Base-by-base conservation (phyloP, 345 rosid genomes). In the Heritiera littoralis region DNA sequence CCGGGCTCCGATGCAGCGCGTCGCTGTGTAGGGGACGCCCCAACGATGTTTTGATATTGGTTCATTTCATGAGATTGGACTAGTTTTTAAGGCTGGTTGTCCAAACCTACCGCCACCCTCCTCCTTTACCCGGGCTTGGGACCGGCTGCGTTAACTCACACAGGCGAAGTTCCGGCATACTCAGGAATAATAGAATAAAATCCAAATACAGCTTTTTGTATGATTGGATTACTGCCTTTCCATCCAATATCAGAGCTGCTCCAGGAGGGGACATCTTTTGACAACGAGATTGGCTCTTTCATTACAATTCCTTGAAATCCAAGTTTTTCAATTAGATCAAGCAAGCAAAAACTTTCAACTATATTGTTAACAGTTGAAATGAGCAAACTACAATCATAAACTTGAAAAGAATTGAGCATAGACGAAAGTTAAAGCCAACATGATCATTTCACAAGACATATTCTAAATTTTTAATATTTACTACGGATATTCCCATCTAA, bases 201-300 rank as follows among this genome's bases (percentile, higher is more conserved):
- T 59, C 65, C 30, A 79, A 84, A 75, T 0, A 79, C 0, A 7
- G 45, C 0, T 38, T 77, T 80, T 5, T 86, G 77, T 4, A 14
- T 0, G 0, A 60, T 23, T 11, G 43, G 32, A 6, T 81, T 5
- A 59, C 38, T 6, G 51, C 59, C 52, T 20, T 76, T 81, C 87
- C 88, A 87, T 2, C 43, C 2, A 18, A 79, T 41, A 32, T 85
- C 80, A 3, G 46, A n/a, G 1, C 13, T 30, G 2, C 61, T 78
- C 83, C 84, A 81, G 9, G 82, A 13, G 18, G 81, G 81, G 40
- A 77, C 46, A 13, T 76, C 76, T 13, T 80, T 54, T 17, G 83
- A 79, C 54, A 81, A 55, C 1, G 2, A 55, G 59, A 85, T 59
- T 35, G 52, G 23, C 17, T 74, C 52, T 17, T 35, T 77, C 14